These are phyloP conservation scores for Hemisphaericaspora xylanilytica DNA, from an alignment of 1,139 yeast species.

Conservation along the genomic window DNA sequence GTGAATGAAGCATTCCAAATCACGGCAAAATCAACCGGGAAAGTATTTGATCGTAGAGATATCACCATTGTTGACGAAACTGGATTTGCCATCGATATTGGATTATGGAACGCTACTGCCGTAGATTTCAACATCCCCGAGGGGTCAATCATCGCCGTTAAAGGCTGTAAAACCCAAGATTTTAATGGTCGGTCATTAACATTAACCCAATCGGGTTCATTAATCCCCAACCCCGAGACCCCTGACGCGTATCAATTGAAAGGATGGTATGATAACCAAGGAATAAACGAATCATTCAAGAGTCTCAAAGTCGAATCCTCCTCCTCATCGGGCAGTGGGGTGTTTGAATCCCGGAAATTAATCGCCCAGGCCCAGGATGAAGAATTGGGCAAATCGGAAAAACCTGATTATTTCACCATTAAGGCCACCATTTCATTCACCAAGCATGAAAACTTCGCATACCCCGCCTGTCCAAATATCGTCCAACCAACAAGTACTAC, in stretches of 20 bases:
- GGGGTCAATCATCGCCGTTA: conserved; percentile 88
- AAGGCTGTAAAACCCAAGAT: conserved; percentile 87
- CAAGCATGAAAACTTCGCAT: conserved; percentile 73
- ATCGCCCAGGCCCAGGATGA: conserved; percentile 67
- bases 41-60: conserved; percentile 89
- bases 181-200: conserved; percentile 86
- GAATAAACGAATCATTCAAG: conserved; percentile 60
- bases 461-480: conserved; percentile 83
- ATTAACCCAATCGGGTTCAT: conserved; percentile 73
- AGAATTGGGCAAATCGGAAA: conserved; percentile 69
- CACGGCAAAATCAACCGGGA: conserved; percentile 89
- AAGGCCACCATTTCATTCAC: conserved; percentile 74
- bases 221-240: conserved; percentile 80
- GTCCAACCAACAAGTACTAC: conserved; percentile 13
- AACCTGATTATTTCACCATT: conserved; percentile 72
- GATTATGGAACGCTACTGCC: conserved; percentile 91
- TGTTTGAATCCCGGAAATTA: conserved; percentile 54
- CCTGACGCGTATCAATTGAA: conserved; percentile 83
- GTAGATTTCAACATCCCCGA: conserved; percentile 67
- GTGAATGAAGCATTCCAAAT: conserved; percentile 75
- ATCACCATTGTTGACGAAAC: conserved; percentile 83
- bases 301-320: conserved; percentile 48
- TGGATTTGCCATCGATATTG: conserved; percentile 70
- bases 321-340: conserved; percentile 22
- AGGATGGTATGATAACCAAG: conserved; percentile 93